Evolutionary conservation across 345 rosid genomes (phyloP), one percentile per base, ranked within the genome.

Genomic region (Angophora floribunda): DNA sequence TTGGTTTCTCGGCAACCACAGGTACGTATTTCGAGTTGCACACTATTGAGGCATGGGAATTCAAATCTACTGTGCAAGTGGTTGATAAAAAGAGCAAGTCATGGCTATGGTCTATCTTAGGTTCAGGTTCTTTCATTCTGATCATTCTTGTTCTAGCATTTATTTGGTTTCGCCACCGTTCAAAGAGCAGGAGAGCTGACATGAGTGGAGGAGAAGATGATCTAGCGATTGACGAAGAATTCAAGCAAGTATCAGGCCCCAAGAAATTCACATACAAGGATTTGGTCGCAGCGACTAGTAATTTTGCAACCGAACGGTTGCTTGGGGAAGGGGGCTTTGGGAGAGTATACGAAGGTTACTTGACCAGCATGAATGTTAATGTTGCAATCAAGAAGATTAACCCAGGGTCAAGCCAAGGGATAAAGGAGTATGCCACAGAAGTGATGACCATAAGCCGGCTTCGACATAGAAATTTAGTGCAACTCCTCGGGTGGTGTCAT

Each of bases 21-120:
- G 44, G 78, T 65, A 0, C 0, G 1, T 3, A 0, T 14, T 16
- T 7, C 21, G 44, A 67, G 79, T 15, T 7, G 12, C 75, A 63
- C 41, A 63, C 75, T n/a, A 0, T n/a, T n/a, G 0, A 63, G 75
- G 75, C 75, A 0, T 63, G 36, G 36, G 0, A 1, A 0, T 63
- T 63, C 75, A 63, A 17, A 8, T 6, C 70, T 63, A 63, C 0
- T 0, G 36, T 63, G 70, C 70, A 63, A n/a, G 70, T 63, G 32
- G 36, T 36, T 0, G 41, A 0, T n/a, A n/a, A 0, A 63, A 63
- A 63, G 17, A 63, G 70, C 0, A 63, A n/a, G 41, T 63, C 0
- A n/a, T 63, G 75, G 75, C 41, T n/a, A n/a, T n/a, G 75, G 75
- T 0, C 75, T 13, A 6, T 0, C 75, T 13, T 63, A 0, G 75